Base-by-base conservation (phyloP, 129 eudicot species). In the Centella asiatica region DNA sequence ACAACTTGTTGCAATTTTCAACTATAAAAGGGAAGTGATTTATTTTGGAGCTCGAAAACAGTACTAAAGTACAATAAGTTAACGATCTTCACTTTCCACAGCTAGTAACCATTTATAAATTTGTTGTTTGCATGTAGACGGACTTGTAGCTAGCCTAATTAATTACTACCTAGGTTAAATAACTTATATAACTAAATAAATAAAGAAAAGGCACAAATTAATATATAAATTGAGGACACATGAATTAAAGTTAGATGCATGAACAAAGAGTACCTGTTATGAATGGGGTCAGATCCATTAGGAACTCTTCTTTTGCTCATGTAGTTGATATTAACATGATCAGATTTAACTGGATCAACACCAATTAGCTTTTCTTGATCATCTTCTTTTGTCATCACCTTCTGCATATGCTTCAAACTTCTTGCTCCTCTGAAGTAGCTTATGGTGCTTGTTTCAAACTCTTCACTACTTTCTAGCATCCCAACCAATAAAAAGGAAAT, bases 401-500 rank as follows among this genome's bases (percentile, higher is more conserved):
- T 71, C 51, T 6, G n/a, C n/a, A n/a, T 65, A 31, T 55, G 23
- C 60, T 60, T 33, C 26, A 7, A 23, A 31, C 72, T 57, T 51
- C 37, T 56, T 25, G 32, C 64, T 17, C 28, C 25, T 14, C 19
- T 22, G 17, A 45, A 22, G 56, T 29, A 33, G 45, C 46, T 59
- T 11, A 44, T 31, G 25, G 69, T 33, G 23, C 33, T 71, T 68
- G 65, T 24, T 42, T 60, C 64, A 64, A 45, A 37, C 34, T 31
- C 25, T 53, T n/a, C n/a, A n/a, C 27, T 68, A 54, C 55, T 29
- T 37, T 72, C 69, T 44, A 70, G 26, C 57, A 56, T 62, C 17
- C 85, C 79, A 62, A 71, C 70, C 62, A 60, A 17, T 54, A 71
- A 52, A 31, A 65, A 50, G 66, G 68, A 74, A 17, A 76, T 24